Conservation (phyloP, 1,284 basidiomycete species). For the Heterobasidion annosum region DNA sequence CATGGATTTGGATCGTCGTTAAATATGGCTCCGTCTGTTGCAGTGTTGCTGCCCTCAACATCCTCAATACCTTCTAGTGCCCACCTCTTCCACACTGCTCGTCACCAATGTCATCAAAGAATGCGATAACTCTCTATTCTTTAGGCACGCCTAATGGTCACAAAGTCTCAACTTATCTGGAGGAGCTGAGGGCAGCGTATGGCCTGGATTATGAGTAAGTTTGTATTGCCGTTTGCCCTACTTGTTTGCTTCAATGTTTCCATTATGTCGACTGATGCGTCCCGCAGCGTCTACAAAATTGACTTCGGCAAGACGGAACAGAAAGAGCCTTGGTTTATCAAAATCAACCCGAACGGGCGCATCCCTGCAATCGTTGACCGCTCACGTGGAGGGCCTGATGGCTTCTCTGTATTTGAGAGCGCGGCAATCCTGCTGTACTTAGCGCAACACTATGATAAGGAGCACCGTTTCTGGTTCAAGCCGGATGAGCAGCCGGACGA, state of each 20-base stretch:
- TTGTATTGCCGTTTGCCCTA: slow-evolving; percentile 10
- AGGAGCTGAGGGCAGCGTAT: slow-evolving; percentile 36
- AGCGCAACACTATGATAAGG: slow-evolving; percentile 37
- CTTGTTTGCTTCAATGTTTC: not conserved
- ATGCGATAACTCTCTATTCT: slow-evolving; percentile 3
- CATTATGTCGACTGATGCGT: not conserved
- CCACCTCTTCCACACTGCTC: no score
- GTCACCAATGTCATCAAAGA: not conserved
- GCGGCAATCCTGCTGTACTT: slow-evolving; percentile 48
- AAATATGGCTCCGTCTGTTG: no score
- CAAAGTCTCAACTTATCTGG: slow-evolving; percentile 29
- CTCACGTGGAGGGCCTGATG: slow-evolving; percentile 30
- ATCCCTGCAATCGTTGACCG: slow-evolving; percentile 42
- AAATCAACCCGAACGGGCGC: slow-evolving; percentile 53
- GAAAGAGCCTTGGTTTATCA: slow-evolving; percentile 40
- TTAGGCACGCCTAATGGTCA: slow-evolving; percentile 10
- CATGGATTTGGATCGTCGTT: no score
- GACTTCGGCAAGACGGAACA: slow-evolving; percentile 33
- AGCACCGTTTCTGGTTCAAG: slow-evolving; percentile 40
- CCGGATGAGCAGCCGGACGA: slow-evolving; percentile 23
- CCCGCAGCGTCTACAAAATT: slow-evolving; percentile 26
- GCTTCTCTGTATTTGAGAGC: slow-evolving; percentile 35
- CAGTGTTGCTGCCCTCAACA: no score
- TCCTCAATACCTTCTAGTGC: no score
- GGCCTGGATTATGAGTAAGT: slow-evolving; percentile 28